A percentile compares a stretch with the other conserved stretches of the same genome.
phyloP scores from a whole-genome alignment of 2,329 filamentous ascomycete species.

The Cladosporium sphaerospermum region DNA sequence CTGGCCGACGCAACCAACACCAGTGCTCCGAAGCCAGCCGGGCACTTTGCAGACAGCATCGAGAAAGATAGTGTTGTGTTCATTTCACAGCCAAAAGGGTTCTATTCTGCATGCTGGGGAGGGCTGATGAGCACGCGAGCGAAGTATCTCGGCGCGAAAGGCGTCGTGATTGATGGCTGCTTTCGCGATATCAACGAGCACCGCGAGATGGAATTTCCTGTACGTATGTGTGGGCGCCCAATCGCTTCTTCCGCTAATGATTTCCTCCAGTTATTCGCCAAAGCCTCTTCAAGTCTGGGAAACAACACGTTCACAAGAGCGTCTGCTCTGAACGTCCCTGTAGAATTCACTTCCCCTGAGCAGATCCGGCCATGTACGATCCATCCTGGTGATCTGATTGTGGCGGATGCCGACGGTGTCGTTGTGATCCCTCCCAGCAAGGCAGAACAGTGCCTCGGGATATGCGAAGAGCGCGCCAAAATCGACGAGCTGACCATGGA shows the following conservation, averaged over 20 bases:
- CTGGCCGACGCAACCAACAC: constrained; percentile 32
- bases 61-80: constrained; percentile 32
- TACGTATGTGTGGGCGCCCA: constrained; percentile 16
- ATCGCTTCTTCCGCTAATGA: neutral
- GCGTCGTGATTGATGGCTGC: constrained; percentile 35
- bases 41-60: constrained; percentile 35
- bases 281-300: constrained; percentile 28
- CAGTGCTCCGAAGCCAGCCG: constrained; percentile 24
- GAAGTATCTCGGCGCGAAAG: constrained; percentile 30
- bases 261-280: constrained; percentile 27
- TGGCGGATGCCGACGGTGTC: constrained; percentile 32
- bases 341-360: constrained; percentile 24
- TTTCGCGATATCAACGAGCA: constrained; percentile 39
- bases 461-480: constrained; percentile 30
- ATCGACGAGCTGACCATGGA: constrained; percentile 33
- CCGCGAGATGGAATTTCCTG: constrained; percentile 42
- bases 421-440: constrained; percentile 21
- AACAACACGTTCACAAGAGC: constrained; percentile 32
- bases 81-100: constrained; percentile 31
- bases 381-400: constrained; percentile 31
- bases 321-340: constrained; percentile 31
- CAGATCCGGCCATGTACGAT: constrained; percentile 18
- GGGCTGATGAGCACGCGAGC: constrained; percentile 36
- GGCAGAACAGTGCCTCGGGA: constrained; percentile 27
- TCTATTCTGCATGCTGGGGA: constrained; percentile 34